Base-by-base conservation (phyloP, 2,329 filamentous ascomycete genomes). In the Alternaria sp. region DNA sequence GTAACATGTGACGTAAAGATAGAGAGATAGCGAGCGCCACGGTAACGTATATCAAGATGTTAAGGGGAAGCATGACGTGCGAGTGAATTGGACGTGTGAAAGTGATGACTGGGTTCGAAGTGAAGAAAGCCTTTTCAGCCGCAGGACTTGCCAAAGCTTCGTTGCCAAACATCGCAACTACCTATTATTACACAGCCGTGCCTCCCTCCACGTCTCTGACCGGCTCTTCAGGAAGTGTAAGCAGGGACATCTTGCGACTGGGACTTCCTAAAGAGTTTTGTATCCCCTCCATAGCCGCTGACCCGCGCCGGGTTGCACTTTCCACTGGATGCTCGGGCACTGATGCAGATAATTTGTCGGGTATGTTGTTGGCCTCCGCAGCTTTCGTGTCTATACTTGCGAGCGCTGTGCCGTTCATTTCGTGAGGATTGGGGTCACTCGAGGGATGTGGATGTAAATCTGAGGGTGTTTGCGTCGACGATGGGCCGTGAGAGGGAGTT, bases 181-280 rank as follows among this genome's bases (percentile, higher is more conserved):
- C 49, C 28, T 62, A 46, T 44, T 67, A 73, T 60, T 70, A 62
- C 40, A 67, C 64, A n/a, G 60, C 61, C 7, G 66, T 67, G 13
- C 70, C 71, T 56, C 66, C 73, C 36, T 81, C 80, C 5, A 80
- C 68, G 69, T 84, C 82, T 17, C 70, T 69, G 6, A 83, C 70
- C 3, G 82, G 79, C 40, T 82, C 78, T 54, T 77, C 73, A 3
- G 81, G 79, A n/a, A 83, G 54, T 6, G 72, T 60, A 65, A 83
- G 83, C 80, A 84, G 83, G 4, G 80, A 77, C n/a, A 81, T 51
- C 50, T 77, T 81, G 45, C 74, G 77, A 15, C 65, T 66, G 7
- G 78, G 64, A 10, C 67, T 73, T 6, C 66, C 70, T 36, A 76
- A 68, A 3, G 71, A 69, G 43, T 73, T 72, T 19, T 62, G 52